A percentile compares a stretch with the other conserved stretches of the same genome.
phyloP scores from a whole-genome alignment of 257 asterid species.

The Phtheirospermum japonicum region DNA sequence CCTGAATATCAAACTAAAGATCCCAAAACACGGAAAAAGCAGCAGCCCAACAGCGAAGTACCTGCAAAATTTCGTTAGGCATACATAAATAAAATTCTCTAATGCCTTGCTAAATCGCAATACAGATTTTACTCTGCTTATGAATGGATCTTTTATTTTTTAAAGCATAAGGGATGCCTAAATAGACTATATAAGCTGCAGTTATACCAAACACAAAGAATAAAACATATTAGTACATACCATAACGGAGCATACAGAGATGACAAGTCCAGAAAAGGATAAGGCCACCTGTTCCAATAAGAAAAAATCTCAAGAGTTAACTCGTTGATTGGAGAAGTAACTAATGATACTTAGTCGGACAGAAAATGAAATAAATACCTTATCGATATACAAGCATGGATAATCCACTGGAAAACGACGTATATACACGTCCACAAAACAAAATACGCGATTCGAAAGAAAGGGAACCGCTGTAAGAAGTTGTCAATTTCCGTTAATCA shows the following conservation, averaged over 20 bases:
- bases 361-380: constrained; percentile 38
- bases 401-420: constrained; percentile 81
- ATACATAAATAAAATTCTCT: no score
- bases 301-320: neutral
- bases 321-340: neutral
- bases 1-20: constrained; percentile 42
- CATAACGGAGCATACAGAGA: constrained; percentile 64
- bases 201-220: neutral
- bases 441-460: constrained; percentile 82
- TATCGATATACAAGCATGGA: constrained; percentile 59
- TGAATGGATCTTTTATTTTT: no score
- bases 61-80: constrained; percentile 50
- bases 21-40: constrained; percentile 55
- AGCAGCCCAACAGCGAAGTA: constrained; percentile 54
- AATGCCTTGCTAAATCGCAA: no score
- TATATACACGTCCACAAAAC: constrained; percentile 58
- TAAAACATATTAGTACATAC: constrained; percentile 38
- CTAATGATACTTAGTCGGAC: neutral
- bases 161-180: neutral
- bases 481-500: constrained; percentile 24
- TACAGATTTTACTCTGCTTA: no score
- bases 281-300: constrained; percentile 64
- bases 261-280: constrained; percentile 59
- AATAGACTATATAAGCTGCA: neutral
- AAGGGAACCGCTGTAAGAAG: constrained; percentile 71